Evolutionary conservation across 768 basidiomycete species (phyloP), one percentile per base, ranked within the genome.

Genomic region (Tylopilus sp.): DNA sequence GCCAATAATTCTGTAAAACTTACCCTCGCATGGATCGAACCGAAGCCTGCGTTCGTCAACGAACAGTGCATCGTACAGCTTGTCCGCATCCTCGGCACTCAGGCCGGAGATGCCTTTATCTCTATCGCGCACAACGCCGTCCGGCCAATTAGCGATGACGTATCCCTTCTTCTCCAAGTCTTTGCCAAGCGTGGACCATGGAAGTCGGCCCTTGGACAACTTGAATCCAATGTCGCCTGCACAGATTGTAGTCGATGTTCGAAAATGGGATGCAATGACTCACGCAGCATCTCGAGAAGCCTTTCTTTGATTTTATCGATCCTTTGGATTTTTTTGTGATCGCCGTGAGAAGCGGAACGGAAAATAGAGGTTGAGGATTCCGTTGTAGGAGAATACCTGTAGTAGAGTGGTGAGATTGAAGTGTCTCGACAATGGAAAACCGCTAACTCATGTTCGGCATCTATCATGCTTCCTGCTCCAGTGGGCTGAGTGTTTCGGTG

Each of bases 211-310:
- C 4, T 35, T 35, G 33, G 33, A 35, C 15, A 35, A 6, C 4
- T 35, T 17, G 33, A 35, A 35, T 13, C 15, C 15, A 17, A 17
- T 17, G 1, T 35, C 33, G 15, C 33, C 33, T 35, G 11, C 17
- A 35, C 1, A 17, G 4, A 35, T 7, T 10, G 6, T 28, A 28
- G 8, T 1, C 15, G 3, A 3, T 15, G 5, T 3, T n/a, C n/a
- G n/a, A n/a, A n/a, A n/a, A n/a, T n/a, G n/a, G n/a, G 8, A 25
- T 1, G 30, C 20, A 12, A 3, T 13, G 2, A 50, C 58, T 31
- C 9, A 58, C 53, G 50, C 15, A 59, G 48, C 53, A 57, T 58
- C 0, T 28, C 33, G 3, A 53, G 17, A 2, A 50, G 42, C 26
- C 10, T 44, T 12, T 47, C 2, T 12, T 47, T 53, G 39, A 60